A percentile compares a stretch with the other conserved stretches of the same genome.
These are phyloP conservation scores for Pyrenophora graminea DNA, from an alignment of 2,329 filamentous ascomycete genomes.

Conservation along the genomic window DNA sequence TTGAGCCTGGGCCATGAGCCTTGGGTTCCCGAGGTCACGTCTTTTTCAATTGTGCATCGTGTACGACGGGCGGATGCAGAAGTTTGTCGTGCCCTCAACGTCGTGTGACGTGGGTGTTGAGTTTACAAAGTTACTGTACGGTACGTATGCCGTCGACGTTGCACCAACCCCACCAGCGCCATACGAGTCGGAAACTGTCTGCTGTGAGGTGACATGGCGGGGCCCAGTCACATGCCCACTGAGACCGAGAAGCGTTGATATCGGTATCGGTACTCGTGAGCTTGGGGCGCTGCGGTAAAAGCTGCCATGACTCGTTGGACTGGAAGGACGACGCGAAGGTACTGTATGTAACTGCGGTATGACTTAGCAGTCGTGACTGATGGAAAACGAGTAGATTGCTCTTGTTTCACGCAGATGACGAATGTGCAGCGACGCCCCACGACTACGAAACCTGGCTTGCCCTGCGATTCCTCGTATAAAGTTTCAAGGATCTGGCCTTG, in stretches of 20 bases:
- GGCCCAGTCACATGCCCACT: not conserved
- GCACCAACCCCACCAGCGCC: conserved; percentile 10
- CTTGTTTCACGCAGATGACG: conserved; percentile 33
- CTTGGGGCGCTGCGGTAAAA: too few species aligned
- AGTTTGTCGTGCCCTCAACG: conserved; percentile 10
- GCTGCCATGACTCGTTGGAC: too few species aligned
- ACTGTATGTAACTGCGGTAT: too few species aligned
- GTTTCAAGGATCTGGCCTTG: conserved; percentile 10
- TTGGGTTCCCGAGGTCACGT: not conserved
- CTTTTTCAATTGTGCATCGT: not conserved
- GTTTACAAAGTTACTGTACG: too few species aligned
- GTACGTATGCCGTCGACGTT: not conserved
- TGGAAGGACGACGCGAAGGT: not conserved
- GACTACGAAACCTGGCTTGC: conserved; percentile 16
- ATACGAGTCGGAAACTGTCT: not conserved
- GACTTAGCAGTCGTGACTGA: conserved; percentile 4
- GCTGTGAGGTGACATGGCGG: conserved; percentile 12
- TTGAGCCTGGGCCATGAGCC: conserved; percentile 1
- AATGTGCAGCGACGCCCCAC: conserved; percentile 12
- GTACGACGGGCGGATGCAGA: conserved; percentile 18
- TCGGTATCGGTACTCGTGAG: too few species aligned
- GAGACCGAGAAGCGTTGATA: too few species aligned
- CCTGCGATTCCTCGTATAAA: conserved; percentile 1
- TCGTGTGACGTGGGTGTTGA: conserved; percentile 4
- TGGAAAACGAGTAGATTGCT: conserved; percentile 19